Evolutionary conservation across 1,284 basidiomycete species (phyloP), one percentile per base, ranked within the genome.

Genomic region (Tetrapyrgos nigripes): DNA sequence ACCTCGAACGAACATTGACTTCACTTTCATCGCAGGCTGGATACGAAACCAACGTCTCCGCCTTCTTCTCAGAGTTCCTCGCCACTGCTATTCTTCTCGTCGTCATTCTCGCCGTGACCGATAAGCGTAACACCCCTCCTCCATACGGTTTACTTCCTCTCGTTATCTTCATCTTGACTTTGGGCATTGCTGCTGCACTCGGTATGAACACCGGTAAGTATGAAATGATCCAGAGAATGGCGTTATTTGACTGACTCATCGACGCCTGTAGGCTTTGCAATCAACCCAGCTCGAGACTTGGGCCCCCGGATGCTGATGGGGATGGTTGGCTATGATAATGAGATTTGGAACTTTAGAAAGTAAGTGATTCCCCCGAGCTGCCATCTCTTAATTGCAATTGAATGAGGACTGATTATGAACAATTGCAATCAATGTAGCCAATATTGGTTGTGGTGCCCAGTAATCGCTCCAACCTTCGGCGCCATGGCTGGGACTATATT

Each of bases 371-470:
- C 52, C 8, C 29, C 1, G 8, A 9, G 14, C 14, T 8, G 31
- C 31, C 8, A 8, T 14, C 14, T 8, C 31, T 8, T 33, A 33
- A 14, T 33, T 8, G 8, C 31, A 33, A 8, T 8, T 33, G 8
- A 33, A 33, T 33, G 31, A 33, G n/a, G n/a, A n/a, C 24, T 23
- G 35, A 60, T 50, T 63, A 58, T 27, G 24, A 3, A 44, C 50
- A 29, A 17, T 24, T 29, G 10, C 11, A 17, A 64, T 57, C 37
- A 60, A 52, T 61, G 62, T 33, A 72, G 71, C 55, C 76, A 79
- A 66, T 85, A 83, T 64, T 85, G 81, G 80, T 57, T 81, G 9
- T 84, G 82, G 82, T 76, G 76, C 33, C 77, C 79, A 6, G 68
- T 79, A 21, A 64, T 80, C 21, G 76, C 70, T 1, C 68, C 76